phyloP scores from a whole-genome alignment of 108 stramenopile species.

The Skeletonema grethae region DNA sequence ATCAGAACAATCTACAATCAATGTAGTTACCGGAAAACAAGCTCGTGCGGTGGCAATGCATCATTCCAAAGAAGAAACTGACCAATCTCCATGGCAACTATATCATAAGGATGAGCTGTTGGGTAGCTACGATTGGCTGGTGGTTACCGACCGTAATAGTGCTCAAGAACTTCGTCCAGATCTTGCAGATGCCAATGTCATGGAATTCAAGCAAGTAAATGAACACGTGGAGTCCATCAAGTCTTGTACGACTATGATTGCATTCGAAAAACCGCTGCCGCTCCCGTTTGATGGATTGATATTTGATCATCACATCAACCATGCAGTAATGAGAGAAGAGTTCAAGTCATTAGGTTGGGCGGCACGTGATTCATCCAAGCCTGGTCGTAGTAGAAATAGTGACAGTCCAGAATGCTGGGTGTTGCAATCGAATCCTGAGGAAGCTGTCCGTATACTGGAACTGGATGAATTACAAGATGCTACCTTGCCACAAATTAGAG shows the following conservation, averaged over 20 bases:
- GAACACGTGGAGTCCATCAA: constrained; percentile 17
- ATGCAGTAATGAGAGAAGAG: background rate
- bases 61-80: background rate
- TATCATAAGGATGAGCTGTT: constrained; percentile 17
- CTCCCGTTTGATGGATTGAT: constrained; percentile 24
- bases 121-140: constrained; percentile 41
- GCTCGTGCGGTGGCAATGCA: constrained; percentile 20
- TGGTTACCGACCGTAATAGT: constrained; percentile 36
- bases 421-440: constrained; percentile 26
- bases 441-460: constrained; percentile 5
- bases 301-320: constrained; percentile 8
- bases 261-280: constrained; percentile 19
- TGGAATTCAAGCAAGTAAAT: constrained; percentile 9
- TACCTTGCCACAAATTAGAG: constrained; percentile 12
- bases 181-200: constrained; percentile 12
- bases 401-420: constrained; percentile 44
- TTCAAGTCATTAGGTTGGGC: constrained; percentile 35
- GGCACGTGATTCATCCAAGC: constrained; percentile 46
- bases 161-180: constrained; percentile 23
- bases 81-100: constrained; percentile 14
- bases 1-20: constrained; percentile 5
- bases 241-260: constrained; percentile 29
- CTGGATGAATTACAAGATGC: background rate
- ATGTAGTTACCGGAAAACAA: constrained; percentile 11
- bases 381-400: constrained; percentile 27